These are phyloP conservation scores for Aspergillus hancockii DNA, from an alignment of 495 filamentous ascomycete genomes.

Conservation along the genomic window DNA sequence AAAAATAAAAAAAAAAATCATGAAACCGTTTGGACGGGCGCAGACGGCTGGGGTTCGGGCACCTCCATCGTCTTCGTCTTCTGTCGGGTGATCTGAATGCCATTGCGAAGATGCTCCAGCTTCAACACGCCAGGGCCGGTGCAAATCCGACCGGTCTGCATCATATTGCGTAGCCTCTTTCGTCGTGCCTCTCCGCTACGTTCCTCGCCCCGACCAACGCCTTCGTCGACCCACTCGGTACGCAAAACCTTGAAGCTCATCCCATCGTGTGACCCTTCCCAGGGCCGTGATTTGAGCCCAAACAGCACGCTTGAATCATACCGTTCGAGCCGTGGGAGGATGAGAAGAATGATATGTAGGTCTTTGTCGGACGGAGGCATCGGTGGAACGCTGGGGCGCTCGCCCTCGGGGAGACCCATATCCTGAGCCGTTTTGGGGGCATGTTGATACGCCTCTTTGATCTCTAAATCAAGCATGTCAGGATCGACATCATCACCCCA, in stretches of 20 bases:
- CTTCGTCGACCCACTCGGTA: slow-evolving; percentile 80
- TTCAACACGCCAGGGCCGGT: slow-evolving; percentile 46
- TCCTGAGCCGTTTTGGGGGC: slow-evolving; percentile 32
- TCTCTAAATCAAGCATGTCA: slow-evolving; percentile 67
- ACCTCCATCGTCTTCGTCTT: slow-evolving; percentile 28
- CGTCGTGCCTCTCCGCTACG: slow-evolving; percentile 63
- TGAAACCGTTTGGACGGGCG: slow-evolving; percentile 40
- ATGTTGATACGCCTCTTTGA: slow-evolving; percentile 45
- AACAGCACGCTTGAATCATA: slow-evolving; percentile 74
- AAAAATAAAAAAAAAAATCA: slow-evolving; percentile 24
- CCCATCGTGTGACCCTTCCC: slow-evolving; percentile 72
- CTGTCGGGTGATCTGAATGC: slow-evolving; percentile 36
- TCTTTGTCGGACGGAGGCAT: slow-evolving; percentile 61
- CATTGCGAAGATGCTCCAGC: slow-evolving; percentile 43
- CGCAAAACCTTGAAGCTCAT: slow-evolving; percentile 82
- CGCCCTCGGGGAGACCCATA: slow-evolving; percentile 20
- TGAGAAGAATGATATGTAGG: slow-evolving; percentile 78
- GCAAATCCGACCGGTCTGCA: slow-evolving; percentile 49
- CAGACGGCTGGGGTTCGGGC: slow-evolving; percentile 25
- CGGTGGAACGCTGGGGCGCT: slow-evolving; percentile 41
- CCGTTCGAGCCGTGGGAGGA: slow-evolving; percentile 74
- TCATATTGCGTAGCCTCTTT: slow-evolving; percentile 54
- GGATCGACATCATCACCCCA: slow-evolving; percentile 75
- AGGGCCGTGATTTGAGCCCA: slow-evolving; percentile 78
- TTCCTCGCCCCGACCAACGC: slow-evolving; percentile 63